A percentile compares a stretch with the other conserved stretches of the same genome.
Evolutionary conservation across 2,329 filamentous ascomycete genomes (phyloP).

Genomic region (Ceratocystis colombiana): DNA sequence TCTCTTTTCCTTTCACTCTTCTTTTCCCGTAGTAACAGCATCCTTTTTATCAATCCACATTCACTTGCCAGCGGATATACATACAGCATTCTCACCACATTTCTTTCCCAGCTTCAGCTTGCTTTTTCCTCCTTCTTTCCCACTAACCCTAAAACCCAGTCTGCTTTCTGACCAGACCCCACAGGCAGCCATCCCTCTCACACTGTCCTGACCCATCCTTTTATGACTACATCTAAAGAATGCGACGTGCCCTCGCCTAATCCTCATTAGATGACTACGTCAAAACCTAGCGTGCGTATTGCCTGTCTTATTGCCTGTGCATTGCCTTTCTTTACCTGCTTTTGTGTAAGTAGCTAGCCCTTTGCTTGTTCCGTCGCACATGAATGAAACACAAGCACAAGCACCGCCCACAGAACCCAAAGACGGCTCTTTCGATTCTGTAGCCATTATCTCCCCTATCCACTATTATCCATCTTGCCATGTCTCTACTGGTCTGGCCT

Average conservation of each 20-base stretch:
- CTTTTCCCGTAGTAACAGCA: background rate
- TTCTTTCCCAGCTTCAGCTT: background rate
- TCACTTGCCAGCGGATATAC: background rate
- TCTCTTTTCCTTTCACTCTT: background rate
- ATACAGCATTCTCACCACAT: background rate
- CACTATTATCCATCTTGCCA: background rate
- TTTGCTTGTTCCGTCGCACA: constrained; percentile 14
- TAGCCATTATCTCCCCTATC: background rate
- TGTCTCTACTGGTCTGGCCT: background rate
- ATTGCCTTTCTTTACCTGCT: background rate
- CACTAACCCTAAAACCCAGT: background rate
- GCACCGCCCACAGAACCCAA: background rate
- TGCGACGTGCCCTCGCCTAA: constrained; percentile 14
- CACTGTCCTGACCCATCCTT: background rate
- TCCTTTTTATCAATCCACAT: background rate
- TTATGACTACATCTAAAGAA: constrained; percentile 2
- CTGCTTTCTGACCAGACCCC: background rate
- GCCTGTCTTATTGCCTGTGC: background rate
- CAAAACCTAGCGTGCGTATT: background rate
- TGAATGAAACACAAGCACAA: constrained; percentile 9
- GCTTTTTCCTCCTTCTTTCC: background rate
- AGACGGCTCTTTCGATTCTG: constrained; percentile 10
- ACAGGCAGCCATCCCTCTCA: background rate
- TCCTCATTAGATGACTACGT: constrained; percentile 15
- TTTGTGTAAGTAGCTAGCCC: constrained; percentile 16